Evolutionary conservation across 2,329 filamentous ascomycete species (phyloP).

Genomic region (Clarireedia paspali): DNA sequence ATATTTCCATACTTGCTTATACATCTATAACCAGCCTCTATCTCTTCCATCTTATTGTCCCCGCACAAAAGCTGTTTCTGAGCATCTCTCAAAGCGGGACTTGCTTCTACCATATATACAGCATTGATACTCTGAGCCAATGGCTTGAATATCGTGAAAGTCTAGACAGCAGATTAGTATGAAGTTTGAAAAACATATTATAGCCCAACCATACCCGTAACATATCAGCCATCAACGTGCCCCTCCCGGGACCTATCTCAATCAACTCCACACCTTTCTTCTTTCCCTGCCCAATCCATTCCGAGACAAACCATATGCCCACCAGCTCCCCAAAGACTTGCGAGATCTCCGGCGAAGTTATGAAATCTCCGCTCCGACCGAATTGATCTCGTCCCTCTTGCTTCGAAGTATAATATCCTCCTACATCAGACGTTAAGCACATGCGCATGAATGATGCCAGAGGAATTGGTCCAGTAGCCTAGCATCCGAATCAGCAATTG

Average conservation of each 20-base stretch:
- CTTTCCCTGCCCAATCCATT: slow-evolving; percentile 89
- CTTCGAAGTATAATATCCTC: slow-evolving; percentile 85
- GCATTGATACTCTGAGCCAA: slow-evolving; percentile 71
- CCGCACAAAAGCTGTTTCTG: slow-evolving; percentile 82
- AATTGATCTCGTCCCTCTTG: slow-evolving; percentile 73
- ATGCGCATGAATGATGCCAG: slow-evolving; percentile 97
- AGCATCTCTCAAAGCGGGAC: slow-evolving; percentile 63
- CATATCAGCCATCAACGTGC: slow-evolving; percentile 96
- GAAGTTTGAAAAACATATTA: slow-evolving; percentile 4
- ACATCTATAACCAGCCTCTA: slow-evolving; percentile 65
- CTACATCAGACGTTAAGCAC: slow-evolving; percentile 84
- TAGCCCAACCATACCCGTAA: slow-evolving; percentile 56
- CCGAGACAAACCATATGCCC: slow-evolving; percentile 89
- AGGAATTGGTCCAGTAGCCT: slow-evolving; percentile 84
- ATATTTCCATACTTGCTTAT: slow-evolving; percentile 66
- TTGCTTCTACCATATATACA: slow-evolving; percentile 96
- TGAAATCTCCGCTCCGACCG: slow-evolving; percentile 87
- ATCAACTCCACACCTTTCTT: slow-evolving; percentile 75
- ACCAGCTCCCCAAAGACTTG: slow-evolving; percentile 94
- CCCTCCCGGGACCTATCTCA: slow-evolving; percentile 88
- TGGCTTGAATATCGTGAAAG: slow-evolving; percentile 72
- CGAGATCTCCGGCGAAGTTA: slow-evolving; percentile 95
- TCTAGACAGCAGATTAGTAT: slow-evolving; percentile 42
- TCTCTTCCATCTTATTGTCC: slow-evolving; percentile 59
- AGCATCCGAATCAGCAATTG: slow-evolving; percentile 29